Conservation (phyloP, 257 asterid species). For the Capsicum rhomboideum region DNA sequence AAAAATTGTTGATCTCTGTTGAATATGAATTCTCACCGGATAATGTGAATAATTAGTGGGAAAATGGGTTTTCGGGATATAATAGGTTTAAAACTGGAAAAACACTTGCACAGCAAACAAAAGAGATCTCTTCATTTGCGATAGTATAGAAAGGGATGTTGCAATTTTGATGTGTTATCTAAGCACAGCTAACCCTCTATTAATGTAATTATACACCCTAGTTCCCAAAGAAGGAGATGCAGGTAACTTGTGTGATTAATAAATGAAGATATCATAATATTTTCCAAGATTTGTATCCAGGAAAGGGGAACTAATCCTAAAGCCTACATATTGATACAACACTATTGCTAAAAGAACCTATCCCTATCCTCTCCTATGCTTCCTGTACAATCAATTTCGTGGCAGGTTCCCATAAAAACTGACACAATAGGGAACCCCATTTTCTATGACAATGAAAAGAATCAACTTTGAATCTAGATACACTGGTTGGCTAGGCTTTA, state of each 20-base stretch:
- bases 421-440: conserved; percentile 25
- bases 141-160: too few relatives aligned
- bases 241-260: background rate
- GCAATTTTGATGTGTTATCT: too few relatives aligned
- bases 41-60: background rate
- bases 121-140: too few relatives aligned
- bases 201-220: too few relatives aligned
- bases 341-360: background rate
- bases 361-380: background rate
- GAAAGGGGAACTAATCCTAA: conserved; percentile 10
- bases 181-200: too few relatives aligned
- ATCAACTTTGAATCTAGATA: background rate
- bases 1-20: background rate
- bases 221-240: background rate
- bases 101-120: too few relatives aligned
- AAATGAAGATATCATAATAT: background rate
- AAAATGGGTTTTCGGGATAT: background rate
- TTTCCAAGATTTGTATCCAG: conserved; percentile 1
- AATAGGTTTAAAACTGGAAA: too few relatives aligned
- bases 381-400: conserved; percentile 43
- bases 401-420: conserved; percentile 32
- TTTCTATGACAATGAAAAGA: conserved; percentile 10
- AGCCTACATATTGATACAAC: conserved; percentile 19
- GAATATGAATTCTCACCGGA: too few relatives aligned
- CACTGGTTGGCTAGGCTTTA: conserved; percentile 3